Conservation (phyloP, 345 rosid species). For the Mallotus nudiflorus region DNA sequence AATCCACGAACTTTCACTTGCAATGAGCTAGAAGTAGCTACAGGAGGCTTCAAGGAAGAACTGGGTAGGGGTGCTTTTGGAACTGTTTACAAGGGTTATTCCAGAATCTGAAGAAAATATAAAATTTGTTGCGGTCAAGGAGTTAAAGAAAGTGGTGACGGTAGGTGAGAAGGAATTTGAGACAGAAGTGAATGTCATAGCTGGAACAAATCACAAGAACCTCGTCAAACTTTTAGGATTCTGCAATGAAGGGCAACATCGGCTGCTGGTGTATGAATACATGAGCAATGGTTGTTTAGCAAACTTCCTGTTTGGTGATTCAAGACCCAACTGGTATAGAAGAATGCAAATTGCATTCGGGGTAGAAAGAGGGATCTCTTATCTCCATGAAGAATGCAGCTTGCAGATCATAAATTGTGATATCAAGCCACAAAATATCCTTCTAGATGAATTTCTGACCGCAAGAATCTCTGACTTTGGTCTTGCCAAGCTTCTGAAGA, state of each 20-base stretch:
- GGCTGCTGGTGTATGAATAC: conserved; percentile 39
- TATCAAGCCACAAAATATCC: conserved; percentile 47
- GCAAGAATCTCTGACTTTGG: conserved; percentile 43
- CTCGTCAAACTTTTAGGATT: conserved; percentile 40
- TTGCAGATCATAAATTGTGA: conserved; percentile 44
- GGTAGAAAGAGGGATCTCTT: conserved; percentile 37
- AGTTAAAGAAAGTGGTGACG: conserved; percentile 16
- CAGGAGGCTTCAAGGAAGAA: conserved; percentile 36
- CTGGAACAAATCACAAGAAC: conserved; percentile 43
- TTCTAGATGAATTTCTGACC: conserved; percentile 20
- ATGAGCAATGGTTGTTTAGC: conserved; percentile 36
- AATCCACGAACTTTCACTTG: conserved; percentile 33
- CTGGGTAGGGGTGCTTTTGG: conserved; percentile 49
- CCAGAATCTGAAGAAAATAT: neutral
- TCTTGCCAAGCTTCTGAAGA: conserved; percentile 36
- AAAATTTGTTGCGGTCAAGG: conserved; percentile 37
- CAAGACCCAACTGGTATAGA: conserved; percentile 28
- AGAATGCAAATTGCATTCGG: conserved; percentile 35
- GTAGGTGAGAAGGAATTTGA: conserved; percentile 33
- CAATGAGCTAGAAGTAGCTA: conserved; percentile 36
- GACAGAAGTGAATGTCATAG: conserved; percentile 34
- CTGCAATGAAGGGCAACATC: conserved; percentile 38
- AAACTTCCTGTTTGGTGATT: conserved; percentile 24
- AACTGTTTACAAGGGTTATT: conserved; percentile 33
- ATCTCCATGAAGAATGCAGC: conserved; percentile 43